Conservation (phyloP, 768 basidiomycete genomes). For the Boletellus emodensis region DNA sequence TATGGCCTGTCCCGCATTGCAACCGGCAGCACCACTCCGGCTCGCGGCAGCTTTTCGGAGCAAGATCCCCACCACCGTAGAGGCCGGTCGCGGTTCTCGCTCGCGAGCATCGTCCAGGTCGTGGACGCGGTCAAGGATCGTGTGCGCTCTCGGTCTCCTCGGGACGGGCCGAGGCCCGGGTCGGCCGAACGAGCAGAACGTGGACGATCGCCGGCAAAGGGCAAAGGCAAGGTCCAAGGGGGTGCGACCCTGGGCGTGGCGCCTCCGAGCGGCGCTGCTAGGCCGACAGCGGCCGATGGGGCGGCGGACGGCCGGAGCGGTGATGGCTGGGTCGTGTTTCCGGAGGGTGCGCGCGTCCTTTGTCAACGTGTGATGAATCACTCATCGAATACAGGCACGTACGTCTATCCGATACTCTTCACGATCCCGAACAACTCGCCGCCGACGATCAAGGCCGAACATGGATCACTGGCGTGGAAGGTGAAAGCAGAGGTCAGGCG, state of each 20-base stretch:
- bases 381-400: conserved; percentile 74
- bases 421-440: conserved; percentile 76
- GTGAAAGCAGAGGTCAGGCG: conserved; percentile 81
- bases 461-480: conserved; percentile 74
- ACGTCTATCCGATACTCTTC: conserved; percentile 93
- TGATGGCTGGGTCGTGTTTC: conserved; percentile 81
- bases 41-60: conserved; percentile 8
- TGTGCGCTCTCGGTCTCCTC: conserved; percentile 48
- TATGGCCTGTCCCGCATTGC: conserved; percentile 15
- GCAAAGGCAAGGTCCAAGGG: conserved; percentile 28
- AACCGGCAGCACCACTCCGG: conserved; percentile 9
- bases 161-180: not conserved
- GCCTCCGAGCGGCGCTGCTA: conserved; percentile 34
- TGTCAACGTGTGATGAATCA: not conserved
- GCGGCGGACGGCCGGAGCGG: conserved; percentile 32
- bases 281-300: conserved; percentile 9
- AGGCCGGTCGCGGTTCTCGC: conserved; percentile 46
- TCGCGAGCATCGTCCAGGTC: conserved; percentile 42
- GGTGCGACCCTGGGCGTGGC: not conserved
- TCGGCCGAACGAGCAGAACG: conserved; percentile 13
- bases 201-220: conserved; percentile 29
- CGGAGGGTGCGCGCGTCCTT: conserved; percentile 52
- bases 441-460: conserved; percentile 69
- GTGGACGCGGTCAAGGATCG: conserved; percentile 38
- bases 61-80: conserved; percentile 17